Evolutionary conservation across 176 grass and related monocot species (phyloP), one percentile per base, ranked within the genome.

Genomic region (Carex pumila): DNA sequence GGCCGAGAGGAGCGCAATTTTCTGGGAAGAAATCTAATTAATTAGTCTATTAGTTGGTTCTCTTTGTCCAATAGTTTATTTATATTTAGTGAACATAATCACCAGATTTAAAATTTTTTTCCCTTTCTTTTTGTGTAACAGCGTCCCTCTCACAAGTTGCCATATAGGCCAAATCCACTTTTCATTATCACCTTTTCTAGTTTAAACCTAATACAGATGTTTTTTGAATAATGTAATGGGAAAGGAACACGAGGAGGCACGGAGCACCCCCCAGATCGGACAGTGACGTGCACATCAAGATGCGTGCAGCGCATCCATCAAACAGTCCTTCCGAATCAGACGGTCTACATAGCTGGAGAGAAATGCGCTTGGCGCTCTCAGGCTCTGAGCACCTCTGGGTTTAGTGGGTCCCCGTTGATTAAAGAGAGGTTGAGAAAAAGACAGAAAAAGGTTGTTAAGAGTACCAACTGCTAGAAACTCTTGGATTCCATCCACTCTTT

Each of bases 131-230:
- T 61, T 80, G 50, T 55, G 36, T 50, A 13, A 22, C 61, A 62
- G 21, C 19, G 17, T 65, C 59, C 53, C 79, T 65, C 61, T 81
- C 15, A 81, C 15, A 65, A 65, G 59, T 81, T 63, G 55, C 47
- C 79, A 81, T 31, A 62, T 65, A 81, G 18, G 79, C 79, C 79
- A 81, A 81, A 81, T 81, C 36, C 25, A 45, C 79, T 62, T 64
- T 81, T 47, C 39, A 81, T 81, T 64, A 41, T 58, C 32, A 25
- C 29, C 2, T 81, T 81, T 15, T 36, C 12, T 64, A 21, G 34
- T 43, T 81, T 61, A 49, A 49, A 49, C 45, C 32, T 34, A 34
- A 1, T 34, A 1, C 32, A 34, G 37, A 39, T 2, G 37, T 39
- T 2, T 39, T 39, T 39, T 39, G 4, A 39, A 39, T 39, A 5